Evolutionary conservation across 2,329 filamentous ascomycete genomes (phyloP), one percentile per base, ranked within the genome.

Genomic region (Colletotrichum gloeosporioides): DNA sequence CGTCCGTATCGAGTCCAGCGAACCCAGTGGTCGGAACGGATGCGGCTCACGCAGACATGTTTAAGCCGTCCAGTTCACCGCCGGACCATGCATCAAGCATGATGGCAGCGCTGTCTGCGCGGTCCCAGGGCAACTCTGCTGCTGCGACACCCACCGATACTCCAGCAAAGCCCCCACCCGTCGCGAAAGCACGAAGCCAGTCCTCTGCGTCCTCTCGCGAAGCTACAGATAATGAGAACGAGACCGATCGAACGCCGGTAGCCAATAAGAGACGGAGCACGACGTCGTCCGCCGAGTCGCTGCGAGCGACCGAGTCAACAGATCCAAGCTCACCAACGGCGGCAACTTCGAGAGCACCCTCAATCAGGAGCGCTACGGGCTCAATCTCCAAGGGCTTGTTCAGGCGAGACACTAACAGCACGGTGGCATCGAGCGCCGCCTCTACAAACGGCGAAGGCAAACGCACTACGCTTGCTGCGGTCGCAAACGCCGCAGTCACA

Each of bases 11-110:
- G 13, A 88, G 87, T 73, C 89, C 90, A 31, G 90, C 93, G 3
- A 89, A 91, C 71, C 93, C 95, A 2, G 87, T 93, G 25, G 90
- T 96, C 8, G 92, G 91, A 34, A 92, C 93, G 1, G 93, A 95
- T 79, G 88, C 90, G 39, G 89, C 91, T 1, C 93, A 93, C 77
- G 92, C 92, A 25, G 93, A 95, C 76, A 88, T 92, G 15, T 90
- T 91, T 78, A 91, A 90, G 76, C 88, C 89, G 16, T 90, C 89
- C 6, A 88, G 87, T 2, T 90, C 90, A 36, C 88, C 89, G 7
- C 89, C 90, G 3, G 90, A 92, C 49, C 88, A 92, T 81, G 93
- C 93, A 29, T 88, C 89, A 27, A 90, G 88, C 78, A 88, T 90
- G 31, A 95, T 96, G 88, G 93, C 93, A 71, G 92, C 92, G 53